A percentile compares a stretch with the other conserved stretches of the same genome.
Evolutionary conservation across 139 green algal species (phyloP).

Genomic region (Chlamydomonas sp.): DNA sequence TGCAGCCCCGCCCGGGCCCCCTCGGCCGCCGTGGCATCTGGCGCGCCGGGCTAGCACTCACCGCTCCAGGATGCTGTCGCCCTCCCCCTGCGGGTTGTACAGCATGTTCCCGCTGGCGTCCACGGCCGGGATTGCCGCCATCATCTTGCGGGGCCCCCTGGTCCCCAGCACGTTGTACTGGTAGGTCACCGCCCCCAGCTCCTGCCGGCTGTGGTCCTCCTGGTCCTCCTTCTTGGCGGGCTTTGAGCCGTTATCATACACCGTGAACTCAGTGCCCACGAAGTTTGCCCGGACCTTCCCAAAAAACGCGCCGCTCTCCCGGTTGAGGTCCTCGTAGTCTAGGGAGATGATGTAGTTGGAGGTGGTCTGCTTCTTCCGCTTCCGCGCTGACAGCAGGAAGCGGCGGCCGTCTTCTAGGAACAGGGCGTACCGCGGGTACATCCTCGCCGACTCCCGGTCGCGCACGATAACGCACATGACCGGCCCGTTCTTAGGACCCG

Average conservation of each 20-base stretch:
- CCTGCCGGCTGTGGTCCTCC: slow-evolving; percentile 29
- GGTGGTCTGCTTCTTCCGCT: slow-evolving; percentile 84
- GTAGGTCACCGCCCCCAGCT: slow-evolving; percentile 87
- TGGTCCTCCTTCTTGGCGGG: slow-evolving; percentile 44
- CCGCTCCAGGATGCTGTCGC: slow-evolving; percentile 59
- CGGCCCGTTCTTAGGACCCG: slow-evolving; percentile 61
- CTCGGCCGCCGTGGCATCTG: not conserved
- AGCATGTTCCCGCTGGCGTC: slow-evolving; percentile 38
- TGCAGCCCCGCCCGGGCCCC: too few relatives aligned
- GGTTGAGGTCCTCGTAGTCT: slow-evolving; percentile 68
- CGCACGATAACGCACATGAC: slow-evolving; percentile 88
- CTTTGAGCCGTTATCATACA: slow-evolving; percentile 82
- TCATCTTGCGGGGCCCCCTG: slow-evolving; percentile 92
- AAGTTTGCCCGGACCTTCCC: slow-evolving; percentile 94
- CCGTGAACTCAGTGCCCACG: slow-evolving; percentile 92
- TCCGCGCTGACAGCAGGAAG: slow-evolving; percentile 89
- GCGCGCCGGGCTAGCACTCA: slow-evolving; percentile 12
- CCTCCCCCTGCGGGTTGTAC: slow-evolving; percentile 30
- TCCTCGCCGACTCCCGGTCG: slow-evolving; percentile 58
- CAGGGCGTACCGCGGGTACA: slow-evolving; percentile 76
- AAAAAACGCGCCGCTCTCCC: slow-evolving; percentile 68
- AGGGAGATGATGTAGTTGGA: slow-evolving; percentile 93
- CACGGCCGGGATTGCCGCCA: slow-evolving; percentile 72
- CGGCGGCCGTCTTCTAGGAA: slow-evolving; percentile 69
- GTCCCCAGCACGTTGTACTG: slow-evolving; percentile 95